A percentile compares a stretch with the other conserved stretches of the same genome.
Conservation (phyloP, 345 rosid genomes). For the Eucalyptus cloeziana region DNA sequence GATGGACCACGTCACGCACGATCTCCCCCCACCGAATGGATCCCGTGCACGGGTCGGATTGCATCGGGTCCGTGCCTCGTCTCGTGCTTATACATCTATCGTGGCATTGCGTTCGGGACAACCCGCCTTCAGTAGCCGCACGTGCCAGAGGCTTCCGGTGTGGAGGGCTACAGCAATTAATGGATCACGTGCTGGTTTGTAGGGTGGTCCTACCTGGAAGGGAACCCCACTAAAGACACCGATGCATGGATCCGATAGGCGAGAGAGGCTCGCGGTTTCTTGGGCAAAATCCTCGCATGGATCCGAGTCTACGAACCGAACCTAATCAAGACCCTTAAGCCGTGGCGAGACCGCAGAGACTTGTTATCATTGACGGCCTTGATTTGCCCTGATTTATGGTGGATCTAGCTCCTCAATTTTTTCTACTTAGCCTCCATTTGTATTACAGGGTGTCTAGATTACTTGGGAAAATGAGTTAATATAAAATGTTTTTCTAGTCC, state of each 20-base stretch:
- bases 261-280: neutral
- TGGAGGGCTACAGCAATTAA: neutral
- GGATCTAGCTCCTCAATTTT: neutral
- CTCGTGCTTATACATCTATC: neutral
- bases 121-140: neutral
- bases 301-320: neutral
- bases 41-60: neutral
- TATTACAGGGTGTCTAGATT: no score
- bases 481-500: no score
- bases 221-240: neutral
- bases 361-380: neutral
- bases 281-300: neutral
- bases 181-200: neutral
- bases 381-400: neutral
- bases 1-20: neutral
- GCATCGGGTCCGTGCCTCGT: neutral
- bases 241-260: neutral
- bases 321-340: neutral
- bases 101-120: neutral
- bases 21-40: neutral
- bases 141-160: neutral
- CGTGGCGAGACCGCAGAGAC: neutral
- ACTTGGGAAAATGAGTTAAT: no score
- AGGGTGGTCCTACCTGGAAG: neutral
- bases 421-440: neutral